These are phyloP conservation scores for Prunus davidiana DNA, from an alignment of 306 rosid species.

Conservation along the genomic window DNA sequence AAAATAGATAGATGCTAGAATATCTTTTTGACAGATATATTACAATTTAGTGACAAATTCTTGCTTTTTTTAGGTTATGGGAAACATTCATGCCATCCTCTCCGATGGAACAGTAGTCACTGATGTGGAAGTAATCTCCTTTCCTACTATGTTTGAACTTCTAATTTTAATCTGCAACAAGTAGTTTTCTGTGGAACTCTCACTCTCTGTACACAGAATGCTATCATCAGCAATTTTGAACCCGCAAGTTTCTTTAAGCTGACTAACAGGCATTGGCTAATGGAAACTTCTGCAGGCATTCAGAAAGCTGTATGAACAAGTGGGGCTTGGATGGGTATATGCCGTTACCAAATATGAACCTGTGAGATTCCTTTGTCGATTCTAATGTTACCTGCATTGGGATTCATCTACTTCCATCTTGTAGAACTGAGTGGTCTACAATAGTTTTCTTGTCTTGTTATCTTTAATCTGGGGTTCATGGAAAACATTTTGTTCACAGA, in stretches of 20 bases:
- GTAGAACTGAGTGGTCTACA: conserved; percentile 1
- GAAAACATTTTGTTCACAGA: conserved; percentile 36
- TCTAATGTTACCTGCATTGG: conserved; percentile 11
- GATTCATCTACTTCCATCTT: neutral
- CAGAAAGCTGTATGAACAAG: conserved; percentile 74
- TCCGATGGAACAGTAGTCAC: conserved; percentile 86
- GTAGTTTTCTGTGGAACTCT: neutral
- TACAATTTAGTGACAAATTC: conserved; percentile 8
- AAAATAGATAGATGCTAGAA: neutral
- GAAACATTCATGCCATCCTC: conserved; percentile 88
- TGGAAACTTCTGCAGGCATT: conserved; percentile 57
- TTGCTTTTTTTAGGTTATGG: conserved; percentile 64
- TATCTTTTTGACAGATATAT: neutral
- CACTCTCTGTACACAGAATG: neutral
- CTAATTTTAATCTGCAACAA: neutral
- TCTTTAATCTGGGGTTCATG: conserved; percentile 19
- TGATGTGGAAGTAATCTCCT: conserved; percentile 71
- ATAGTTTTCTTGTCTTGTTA: conserved; percentile 8
- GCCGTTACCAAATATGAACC: conserved; percentile 84
- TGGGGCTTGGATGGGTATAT: conserved; percentile 94
- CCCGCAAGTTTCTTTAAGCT: neutral
- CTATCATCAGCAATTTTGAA: neutral
- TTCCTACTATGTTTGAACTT: conserved; percentile 9
- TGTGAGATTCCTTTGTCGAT: conserved; percentile 37
- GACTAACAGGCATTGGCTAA: neutral